Percentiles rank a stretch among this genome's conserved stretches.
Conservation (phyloP, 805 yeast species). For the Spencermartinsiella europaea region DNA sequence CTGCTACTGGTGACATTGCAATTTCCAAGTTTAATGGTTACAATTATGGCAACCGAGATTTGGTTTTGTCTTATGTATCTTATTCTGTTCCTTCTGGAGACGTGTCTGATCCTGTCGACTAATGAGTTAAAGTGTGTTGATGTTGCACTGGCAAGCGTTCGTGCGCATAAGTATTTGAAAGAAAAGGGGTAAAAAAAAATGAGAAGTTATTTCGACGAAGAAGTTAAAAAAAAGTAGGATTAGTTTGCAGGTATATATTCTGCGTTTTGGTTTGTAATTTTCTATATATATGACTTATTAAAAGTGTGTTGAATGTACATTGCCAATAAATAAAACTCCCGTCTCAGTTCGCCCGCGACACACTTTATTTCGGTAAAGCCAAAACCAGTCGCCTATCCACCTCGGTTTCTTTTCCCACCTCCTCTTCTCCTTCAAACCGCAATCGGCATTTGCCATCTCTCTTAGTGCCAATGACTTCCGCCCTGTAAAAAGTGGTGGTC, state of each 20-base stretch:
- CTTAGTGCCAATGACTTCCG: slow-evolving; percentile 75
- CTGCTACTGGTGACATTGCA: slow-evolving; percentile 67
- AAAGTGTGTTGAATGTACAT: slow-evolving; percentile 1
- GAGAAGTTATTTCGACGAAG: too few relatives aligned
- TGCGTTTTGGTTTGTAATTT: too few relatives aligned
- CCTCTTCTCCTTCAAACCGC: slow-evolving; percentile 95
- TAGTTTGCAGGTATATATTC: too few relatives aligned
- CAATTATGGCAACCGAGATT: slow-evolving; percentile 75
- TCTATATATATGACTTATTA: too few relatives aligned
- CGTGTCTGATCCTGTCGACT: background rate
- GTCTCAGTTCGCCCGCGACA: too few relatives aligned
- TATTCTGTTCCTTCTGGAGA: background rate
- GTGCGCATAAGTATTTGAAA: background rate
- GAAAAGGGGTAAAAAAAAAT: too few relatives aligned
- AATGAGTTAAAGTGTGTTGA: too few relatives aligned
- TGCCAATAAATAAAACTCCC: slow-evolving; percentile 1
- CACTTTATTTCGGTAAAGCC: slow-evolving; percentile 19
- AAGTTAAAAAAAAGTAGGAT: too few relatives aligned
- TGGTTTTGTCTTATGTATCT: slow-evolving; percentile 64
- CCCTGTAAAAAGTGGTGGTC: slow-evolving; percentile 94
- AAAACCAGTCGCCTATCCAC: slow-evolving; percentile 81
- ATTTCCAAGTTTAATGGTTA: slow-evolving; percentile 71
- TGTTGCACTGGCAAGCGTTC: background rate
- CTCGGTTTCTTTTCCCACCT: slow-evolving; percentile 90
- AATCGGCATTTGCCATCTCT: slow-evolving; percentile 74